Evolutionary conservation across 2,329 filamentous ascomycete species (phyloP).

Genomic region (Fusarium anguioides): DNA sequence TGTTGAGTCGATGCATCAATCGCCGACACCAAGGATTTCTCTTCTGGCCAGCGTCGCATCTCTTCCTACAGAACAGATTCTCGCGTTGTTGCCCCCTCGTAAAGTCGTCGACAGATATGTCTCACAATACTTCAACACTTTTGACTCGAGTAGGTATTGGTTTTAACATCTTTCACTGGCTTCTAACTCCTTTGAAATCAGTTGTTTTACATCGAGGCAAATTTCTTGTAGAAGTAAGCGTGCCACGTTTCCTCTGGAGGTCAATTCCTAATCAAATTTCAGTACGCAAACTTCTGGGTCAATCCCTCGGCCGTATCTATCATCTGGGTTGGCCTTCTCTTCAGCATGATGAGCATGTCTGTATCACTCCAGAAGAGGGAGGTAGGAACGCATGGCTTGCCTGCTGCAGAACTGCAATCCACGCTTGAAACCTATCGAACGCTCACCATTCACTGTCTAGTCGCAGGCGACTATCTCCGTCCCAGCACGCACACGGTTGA

Average conservation of each 20-base stretch:
- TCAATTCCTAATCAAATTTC: background rate
- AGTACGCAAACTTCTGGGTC: constrained; percentile 14
- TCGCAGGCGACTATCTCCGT: constrained; percentile 31
- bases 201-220: constrained; percentile 15
- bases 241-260: no score
- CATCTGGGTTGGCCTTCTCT: constrained; percentile 21
- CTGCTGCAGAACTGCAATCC: background rate
- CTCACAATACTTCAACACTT: constrained; percentile 35
- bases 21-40: background rate
- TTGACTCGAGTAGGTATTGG: constrained; percentile 13
- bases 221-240: constrained; percentile 12
- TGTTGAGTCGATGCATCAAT: background rate
- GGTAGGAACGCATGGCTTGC: background rate
- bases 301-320: background rate
- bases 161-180: background rate
- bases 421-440: constrained; percentile 25
- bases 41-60: constrained; percentile 1
- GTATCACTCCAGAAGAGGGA: constrained; percentile 1
- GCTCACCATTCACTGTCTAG: constrained; percentile 32
- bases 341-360: constrained; percentile 15
- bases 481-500: constrained; percentile 30
- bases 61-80: constrained; percentile 19
- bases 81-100: constrained; percentile 22
- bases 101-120: constrained; percentile 34
- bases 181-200: background rate